phyloP scores from a whole-genome alignment of 1,139 yeast species.

The Sugiyamaella pinicola region DNA sequence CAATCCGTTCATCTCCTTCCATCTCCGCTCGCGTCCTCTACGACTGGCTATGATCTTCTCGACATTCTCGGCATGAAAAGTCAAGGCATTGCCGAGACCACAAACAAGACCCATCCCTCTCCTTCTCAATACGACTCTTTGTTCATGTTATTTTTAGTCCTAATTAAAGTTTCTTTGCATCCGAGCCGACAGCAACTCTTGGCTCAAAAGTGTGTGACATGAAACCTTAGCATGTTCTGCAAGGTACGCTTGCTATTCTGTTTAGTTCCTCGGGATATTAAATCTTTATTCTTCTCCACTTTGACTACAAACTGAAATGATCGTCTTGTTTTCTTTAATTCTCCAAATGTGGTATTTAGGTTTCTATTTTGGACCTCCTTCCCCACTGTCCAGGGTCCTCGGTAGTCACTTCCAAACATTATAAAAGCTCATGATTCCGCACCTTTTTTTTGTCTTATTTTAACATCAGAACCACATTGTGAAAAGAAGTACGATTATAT shows the following conservation, averaged over 20 bases:
- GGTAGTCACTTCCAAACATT: constrained; percentile 2
- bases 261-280: neutral
- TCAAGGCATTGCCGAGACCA: no score
- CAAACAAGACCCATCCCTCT: no score
- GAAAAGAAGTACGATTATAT: neutral
- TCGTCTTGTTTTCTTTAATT: neutral
- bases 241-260: neutral
- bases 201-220: no score
- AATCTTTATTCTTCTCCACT: neutral
- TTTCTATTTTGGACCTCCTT: neutral
- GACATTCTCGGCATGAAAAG: no score
- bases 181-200: no score
- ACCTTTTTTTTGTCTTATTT: neutral
- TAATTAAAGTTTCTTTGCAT: no score
- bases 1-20: no score
- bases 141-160: no score
- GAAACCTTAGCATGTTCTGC: neutral
- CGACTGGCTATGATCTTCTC: no score
- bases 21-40: no score
- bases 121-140: no score
- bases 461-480: neutral
- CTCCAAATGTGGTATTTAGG: neutral
- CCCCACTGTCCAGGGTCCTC: neutral
- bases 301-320: neutral
- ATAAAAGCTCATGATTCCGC: neutral